Base-by-base conservation (phyloP, 108 stramenopile genomes). In the Phaeodactylum tricornutum region DNA sequence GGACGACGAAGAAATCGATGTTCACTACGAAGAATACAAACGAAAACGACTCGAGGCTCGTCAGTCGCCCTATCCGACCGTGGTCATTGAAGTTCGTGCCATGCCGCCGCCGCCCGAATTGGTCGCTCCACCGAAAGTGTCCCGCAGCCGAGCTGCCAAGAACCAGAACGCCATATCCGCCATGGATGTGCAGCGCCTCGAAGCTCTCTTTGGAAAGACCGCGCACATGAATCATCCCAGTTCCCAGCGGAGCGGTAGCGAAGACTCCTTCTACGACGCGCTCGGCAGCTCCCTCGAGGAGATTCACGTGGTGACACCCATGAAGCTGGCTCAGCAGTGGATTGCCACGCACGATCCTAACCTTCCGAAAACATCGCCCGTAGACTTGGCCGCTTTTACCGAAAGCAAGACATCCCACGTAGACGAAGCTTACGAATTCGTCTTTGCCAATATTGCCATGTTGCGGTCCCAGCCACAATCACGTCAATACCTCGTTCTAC, bases 371-470 rank as follows among this genome's bases (percentile, higher is more conserved):
- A 63, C 66, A 11, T 56, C 62, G 8, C n/a, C n/a, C n/a, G n/a
- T n/a, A n/a, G 32, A 50, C 31, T 47, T 15, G 16, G 44, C 43
- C 4, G 64, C 72, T 3, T 88, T 88, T 64, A 83, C 81, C 24
- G 66, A 55, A 29, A 67, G 60, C 29, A 59, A 76, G 43, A 67
- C 76, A 4, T 55, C 64, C 7, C 54, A 80, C 38, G 75, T 81
- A 15, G 87, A 88, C 56, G 76, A 67, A 20, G 87, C 78, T 4
- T 83, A 84, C 46, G 87, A 88, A 61, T 88, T 71, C 55, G 63
- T 81, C n/a, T 84, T 84, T 50, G 68, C 66, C 50, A 88, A 77
- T 59, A 47, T 88, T 20, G 79, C 81, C 47, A 83, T 88, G 81
- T 64, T 73, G 29, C 42, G 32, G 20, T 49, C 55, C 22, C 51